These are phyloP conservation scores for Soucietia sequanensis DNA, from an alignment of 805 yeast genomes.

Conservation along the genomic window DNA sequence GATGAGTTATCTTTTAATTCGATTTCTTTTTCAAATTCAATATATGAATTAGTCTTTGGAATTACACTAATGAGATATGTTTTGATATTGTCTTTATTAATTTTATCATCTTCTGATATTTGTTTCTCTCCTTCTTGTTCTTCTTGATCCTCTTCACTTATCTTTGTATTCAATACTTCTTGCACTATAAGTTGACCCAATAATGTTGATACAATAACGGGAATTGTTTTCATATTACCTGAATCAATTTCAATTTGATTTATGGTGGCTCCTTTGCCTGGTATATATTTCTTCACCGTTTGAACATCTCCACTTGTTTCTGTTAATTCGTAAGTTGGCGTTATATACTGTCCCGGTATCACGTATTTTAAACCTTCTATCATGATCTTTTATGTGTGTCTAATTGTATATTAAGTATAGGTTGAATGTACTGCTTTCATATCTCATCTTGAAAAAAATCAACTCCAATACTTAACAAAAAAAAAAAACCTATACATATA, in stretches of 20 bases:
- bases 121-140: constrained; percentile 7
- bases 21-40: constrained; percentile 20
- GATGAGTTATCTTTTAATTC: constrained; percentile 9
- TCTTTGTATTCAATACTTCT: constrained; percentile 14
- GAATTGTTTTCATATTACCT: constrained; percentile 24
- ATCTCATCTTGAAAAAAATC: constrained; percentile 1
- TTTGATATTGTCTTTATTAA: constrained; percentile 13
- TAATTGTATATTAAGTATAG: background rate
- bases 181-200: constrained; percentile 54
- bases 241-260: constrained; percentile 43
- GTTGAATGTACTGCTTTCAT: background rate
- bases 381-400: background rate
- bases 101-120: constrained; percentile 9
- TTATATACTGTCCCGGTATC: constrained; percentile 80
- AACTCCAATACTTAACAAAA: too few relatives aligned
- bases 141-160: constrained; percentile 14
- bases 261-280: constrained; percentile 67
- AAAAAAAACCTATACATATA: constrained; percentile 1
- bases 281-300: constrained; percentile 42
- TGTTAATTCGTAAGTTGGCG: constrained; percentile 48
- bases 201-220: constrained; percentile 55
- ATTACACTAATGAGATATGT: constrained; percentile 30
- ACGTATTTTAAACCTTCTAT: constrained; percentile 22
- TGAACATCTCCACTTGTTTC: constrained; percentile 14
- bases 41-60: constrained; percentile 24